Evolutionary conservation across 2,329 filamentous ascomycete genomes (phyloP), one percentile per base, ranked within the genome.

Genomic region (Fusarium fracticaudum): DNA sequence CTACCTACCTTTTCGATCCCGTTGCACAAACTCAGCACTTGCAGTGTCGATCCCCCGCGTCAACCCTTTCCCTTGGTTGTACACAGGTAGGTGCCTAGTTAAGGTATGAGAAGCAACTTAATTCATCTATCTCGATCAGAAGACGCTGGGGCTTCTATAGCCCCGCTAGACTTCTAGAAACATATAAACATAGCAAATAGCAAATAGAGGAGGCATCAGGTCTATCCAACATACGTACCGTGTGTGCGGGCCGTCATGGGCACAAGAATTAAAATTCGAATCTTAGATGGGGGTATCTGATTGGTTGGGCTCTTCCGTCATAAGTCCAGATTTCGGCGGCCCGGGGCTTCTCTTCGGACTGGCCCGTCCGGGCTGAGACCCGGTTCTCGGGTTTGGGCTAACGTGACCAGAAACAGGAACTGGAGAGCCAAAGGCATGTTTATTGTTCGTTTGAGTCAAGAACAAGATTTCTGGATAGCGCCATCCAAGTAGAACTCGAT

Each of bases 1-100:
- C 26, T 24, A 14, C 51, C 40, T 18, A 37, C 15, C 33, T 35
- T 35, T 8, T 60, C 41, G 57, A 66, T 40, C 59, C 18, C 50
- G 24, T 47, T 29, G 47, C 47, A 43, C 35, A 38, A 38, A 40
- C 58, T 72, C 68, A 60, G 51, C 51, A 65, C 58, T 69, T 74
- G 71, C 72, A 75, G 53, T 70, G 72, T 70, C 72, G 72, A 74
- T 74, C 72, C 73, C 72, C 69, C 72, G 64, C 60, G 57, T 53
- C 43, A 47, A 69, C 37, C 67, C 64, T 60, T 70, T 43, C 51
- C 62, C 33, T 67, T 33, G 59, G 59, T 35, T 35, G 33, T 35
- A 35, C 15, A 35, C 15, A 15, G 33, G 33, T 17, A 15, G 33
- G 33, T 15, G 26, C 26, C 26, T 26, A 29, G 35, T 37, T 37